Base-by-base conservation (phyloP, 2,329 filamentous ascomycete species). In the Phaeosphaeriaceae sp. region DNA sequence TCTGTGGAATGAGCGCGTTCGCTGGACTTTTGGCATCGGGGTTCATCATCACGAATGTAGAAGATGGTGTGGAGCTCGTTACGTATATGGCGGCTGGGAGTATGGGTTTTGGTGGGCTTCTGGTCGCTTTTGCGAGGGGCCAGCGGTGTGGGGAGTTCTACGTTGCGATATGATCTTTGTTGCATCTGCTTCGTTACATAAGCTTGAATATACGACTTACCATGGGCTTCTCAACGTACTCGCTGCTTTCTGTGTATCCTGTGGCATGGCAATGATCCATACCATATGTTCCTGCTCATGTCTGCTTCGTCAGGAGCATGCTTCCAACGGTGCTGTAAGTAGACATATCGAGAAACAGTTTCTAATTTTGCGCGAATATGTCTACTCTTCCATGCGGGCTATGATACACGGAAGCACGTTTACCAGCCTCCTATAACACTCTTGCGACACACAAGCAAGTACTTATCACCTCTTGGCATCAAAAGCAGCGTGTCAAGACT, bases 21-120 rank as follows among this genome's bases (percentile, higher is more conserved):
- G 54, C 52, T 13, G 61, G 59, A 1, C 7, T 66, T 8, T 19
- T 65, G 3, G 56, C 40, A 9, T 53, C 55, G 11, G 61, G 58
- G 5, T 53, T 54, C 2, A 24, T 66, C 5, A 21, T 66, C 24
- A 53, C 63, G 35, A 54, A 26, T n/a, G 32, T 44, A 17, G 48
- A 52, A 15, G 22, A 15, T 21, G 63, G 63, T 5, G 40, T 54
- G 13, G 26, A 32, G 22, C 30, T 56, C 28, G 60, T 46, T 19
- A 17, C 59, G 42, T 47, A 47, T n/a, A 15, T 55, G 17, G 40
- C 50, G 8, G 60, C 47, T n/a, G 60, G 49, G 7, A 40, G 53
- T 30, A 23, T 64, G 53, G 30, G 44, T 3, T 10, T 49, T 23
- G 60, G 53, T 22, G 58, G 52, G 8, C 5, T 47, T 11, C 30